phyloP scores from a whole-genome alignment of 306 rosid species.

The Trichosanthes truncata region DNA sequence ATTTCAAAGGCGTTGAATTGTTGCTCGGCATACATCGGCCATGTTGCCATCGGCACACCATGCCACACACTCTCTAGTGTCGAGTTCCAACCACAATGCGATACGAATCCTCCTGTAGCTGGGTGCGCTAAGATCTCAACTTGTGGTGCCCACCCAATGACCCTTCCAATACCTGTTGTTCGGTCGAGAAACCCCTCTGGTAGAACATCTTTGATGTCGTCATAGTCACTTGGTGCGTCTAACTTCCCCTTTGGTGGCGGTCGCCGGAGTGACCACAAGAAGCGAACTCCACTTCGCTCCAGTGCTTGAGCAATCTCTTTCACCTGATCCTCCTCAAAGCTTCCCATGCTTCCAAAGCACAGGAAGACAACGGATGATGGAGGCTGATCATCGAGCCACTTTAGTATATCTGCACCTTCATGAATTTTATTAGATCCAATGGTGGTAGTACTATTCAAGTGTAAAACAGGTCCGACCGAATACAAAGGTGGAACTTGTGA shows the following conservation, averaged over 20 bases:
- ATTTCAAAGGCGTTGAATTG: conserved; percentile 19
- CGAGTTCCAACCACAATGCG: conserved; percentile 35
- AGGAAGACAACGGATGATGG: conserved; percentile 17
- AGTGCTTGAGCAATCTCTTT: conserved; percentile 14
- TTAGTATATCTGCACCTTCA: not conserved
- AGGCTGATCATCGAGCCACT: conserved; percentile 23
- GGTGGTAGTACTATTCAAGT: not conserved
- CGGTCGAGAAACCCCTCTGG: conserved; percentile 13
- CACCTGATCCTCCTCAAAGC: conserved; percentile 12
- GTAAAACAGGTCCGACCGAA: conserved; percentile 20
- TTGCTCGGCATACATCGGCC: conserved; percentile 25
- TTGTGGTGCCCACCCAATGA: conserved; percentile 28
- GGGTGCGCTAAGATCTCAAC: conserved; percentile 11
- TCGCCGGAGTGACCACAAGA: conserved; percentile 16
- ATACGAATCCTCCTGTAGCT: conserved; percentile 23
- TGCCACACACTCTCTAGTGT: conserved; percentile 19
- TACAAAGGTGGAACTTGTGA: not conserved
- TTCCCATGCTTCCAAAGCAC: conserved; percentile 27
- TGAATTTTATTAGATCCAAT: not conserved
- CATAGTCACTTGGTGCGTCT: not conserved
- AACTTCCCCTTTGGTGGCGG: not conserved
- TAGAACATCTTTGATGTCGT: not conserved
- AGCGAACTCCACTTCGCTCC: conserved; percentile 3
- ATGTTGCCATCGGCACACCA: conserved; percentile 18
- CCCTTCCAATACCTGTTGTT: conserved; percentile 8